Conservation (phyloP, 331 rosid species). For the Arachis monticola region DNA sequence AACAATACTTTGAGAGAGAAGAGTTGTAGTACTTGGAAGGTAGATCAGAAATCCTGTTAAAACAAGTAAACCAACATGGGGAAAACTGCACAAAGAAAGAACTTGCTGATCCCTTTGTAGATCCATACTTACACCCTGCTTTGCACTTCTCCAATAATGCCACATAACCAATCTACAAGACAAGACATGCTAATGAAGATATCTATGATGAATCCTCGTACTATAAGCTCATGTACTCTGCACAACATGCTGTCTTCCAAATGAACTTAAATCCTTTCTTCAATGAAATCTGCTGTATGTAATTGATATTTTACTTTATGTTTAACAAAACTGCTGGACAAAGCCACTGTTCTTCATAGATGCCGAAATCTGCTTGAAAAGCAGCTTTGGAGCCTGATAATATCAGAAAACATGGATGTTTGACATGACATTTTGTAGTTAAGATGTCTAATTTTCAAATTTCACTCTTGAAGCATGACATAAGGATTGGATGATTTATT, state of each 20-base stretch:
- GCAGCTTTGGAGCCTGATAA: not conserved
- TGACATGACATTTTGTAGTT: slow-evolving; percentile 23
- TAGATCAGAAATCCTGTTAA: not conserved
- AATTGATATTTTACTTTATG: not conserved
- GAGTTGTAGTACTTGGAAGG: not conserved
- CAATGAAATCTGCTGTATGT: not conserved
- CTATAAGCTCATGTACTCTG: slow-evolving; percentile 13
- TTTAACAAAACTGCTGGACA: not conserved
- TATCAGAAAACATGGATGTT: slow-evolving; percentile 5
- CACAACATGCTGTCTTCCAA: not conserved
- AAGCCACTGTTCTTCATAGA: slow-evolving; percentile 19
- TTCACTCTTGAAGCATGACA: not conserved
- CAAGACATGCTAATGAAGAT: not conserved
- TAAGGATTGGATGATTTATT: not conserved
- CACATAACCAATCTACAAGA: not conserved
- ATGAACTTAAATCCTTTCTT: slow-evolving; percentile 3
- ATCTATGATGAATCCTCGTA: slow-evolving; percentile 1
- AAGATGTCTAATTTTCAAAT: slow-evolving; percentile 6
- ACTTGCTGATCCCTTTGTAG: not conserved
- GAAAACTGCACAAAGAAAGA: not conserved
- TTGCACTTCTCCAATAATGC: not conserved
- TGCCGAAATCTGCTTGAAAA: slow-evolving; percentile 10
- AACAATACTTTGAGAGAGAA: not conserved
- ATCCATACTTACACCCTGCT: not conserved
- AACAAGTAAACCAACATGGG: not conserved